Conservation (phyloP, 1,284 basidiomycete genomes). For the Ustilago tritici region DNA sequence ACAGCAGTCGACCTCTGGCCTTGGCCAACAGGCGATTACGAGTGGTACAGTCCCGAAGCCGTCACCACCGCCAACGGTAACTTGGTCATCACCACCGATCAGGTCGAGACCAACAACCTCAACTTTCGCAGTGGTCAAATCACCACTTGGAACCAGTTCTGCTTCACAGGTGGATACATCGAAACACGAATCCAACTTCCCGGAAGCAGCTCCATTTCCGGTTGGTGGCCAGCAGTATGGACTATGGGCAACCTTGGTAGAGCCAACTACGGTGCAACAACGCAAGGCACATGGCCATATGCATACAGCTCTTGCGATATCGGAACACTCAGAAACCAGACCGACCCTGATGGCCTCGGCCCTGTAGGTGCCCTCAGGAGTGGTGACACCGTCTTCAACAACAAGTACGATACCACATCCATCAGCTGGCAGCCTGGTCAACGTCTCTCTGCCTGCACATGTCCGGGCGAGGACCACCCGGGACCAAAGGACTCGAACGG, state of each 20-base stretch:
- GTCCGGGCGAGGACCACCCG: slow-evolving; percentile 82
- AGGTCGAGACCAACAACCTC: slow-evolving; percentile 75
- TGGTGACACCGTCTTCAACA: slow-evolving; percentile 80
- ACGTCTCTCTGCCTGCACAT: slow-evolving; percentile 78
- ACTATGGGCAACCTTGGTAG: slow-evolving; percentile 82
- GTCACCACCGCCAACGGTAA: slow-evolving; percentile 82
- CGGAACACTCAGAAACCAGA: slow-evolving; percentile 62
- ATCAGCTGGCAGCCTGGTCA: slow-evolving; percentile 79
- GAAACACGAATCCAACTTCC: slow-evolving; percentile 83
- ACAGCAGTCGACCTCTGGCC: slow-evolving; percentile 80
- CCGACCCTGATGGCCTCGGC: slow-evolving; percentile 41
- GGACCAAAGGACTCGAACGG: slow-evolving; percentile 79
- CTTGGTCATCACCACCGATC: slow-evolving; percentile 78
- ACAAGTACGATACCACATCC: slow-evolving; percentile 50
- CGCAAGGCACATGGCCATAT: slow-evolving; percentile 80
- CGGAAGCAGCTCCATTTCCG: slow-evolving; percentile 75
- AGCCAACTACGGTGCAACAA: slow-evolving; percentile 67
- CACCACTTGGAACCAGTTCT: slow-evolving; percentile 85
- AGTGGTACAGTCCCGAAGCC: slow-evolving; percentile 80
- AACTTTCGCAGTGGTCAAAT: slow-evolving; percentile 75
- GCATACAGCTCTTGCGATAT: slow-evolving; percentile 70
- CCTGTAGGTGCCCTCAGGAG: slow-evolving; percentile 75
- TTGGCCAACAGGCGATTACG: slow-evolving; percentile 72
- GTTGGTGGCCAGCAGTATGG: slow-evolving; percentile 79
- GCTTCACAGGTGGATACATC: slow-evolving; percentile 91